Conservation (phyloP, 371 early-diverging fungal genomes). For the Mucor sp. region DNA sequence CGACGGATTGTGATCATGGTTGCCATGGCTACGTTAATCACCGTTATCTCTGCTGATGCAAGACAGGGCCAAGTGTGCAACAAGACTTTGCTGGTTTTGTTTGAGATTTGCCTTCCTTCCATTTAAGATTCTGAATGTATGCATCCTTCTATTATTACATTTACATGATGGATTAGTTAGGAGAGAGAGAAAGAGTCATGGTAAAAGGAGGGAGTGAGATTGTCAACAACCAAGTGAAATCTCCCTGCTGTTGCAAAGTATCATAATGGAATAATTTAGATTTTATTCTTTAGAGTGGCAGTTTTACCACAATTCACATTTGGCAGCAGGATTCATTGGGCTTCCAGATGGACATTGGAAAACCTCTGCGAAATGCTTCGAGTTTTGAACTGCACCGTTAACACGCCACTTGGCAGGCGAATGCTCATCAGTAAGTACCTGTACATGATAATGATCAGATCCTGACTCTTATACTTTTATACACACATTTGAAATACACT, state of each 20-base stretch:
- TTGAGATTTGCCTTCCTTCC: neutral
- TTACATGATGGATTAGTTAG: neutral
- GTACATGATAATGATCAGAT: neutral
- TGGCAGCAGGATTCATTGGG: conserved; percentile 58
- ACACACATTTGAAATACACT: neutral
- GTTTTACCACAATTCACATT: conserved; percentile 54
- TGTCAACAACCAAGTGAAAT: neutral
- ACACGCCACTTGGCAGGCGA: conserved; percentile 60
- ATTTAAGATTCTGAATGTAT: neutral
- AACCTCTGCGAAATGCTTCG: conserved; percentile 60
- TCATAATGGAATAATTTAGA: no score
- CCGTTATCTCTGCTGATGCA: neutral
- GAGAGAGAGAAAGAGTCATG: neutral
- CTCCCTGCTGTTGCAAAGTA: neutral
- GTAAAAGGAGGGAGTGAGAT: neutral
- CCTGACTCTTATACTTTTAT: neutral
- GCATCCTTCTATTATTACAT: neutral
- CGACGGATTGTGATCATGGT: no score
- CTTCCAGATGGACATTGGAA: conserved; percentile 60
- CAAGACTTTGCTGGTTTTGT: neutral
- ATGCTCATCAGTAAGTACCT: conserved; percentile 54
- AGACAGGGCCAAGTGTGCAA: neutral
- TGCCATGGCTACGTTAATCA: neutral
- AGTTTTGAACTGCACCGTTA: conserved; percentile 66
- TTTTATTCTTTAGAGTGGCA: neutral